A percentile compares a stretch with the other conserved stretches of the same genome.
These are phyloP conservation scores for Zymoseptoria tritici DNA, from an alignment of 2,329 filamentous ascomycete genomes.

Conservation along the genomic window DNA sequence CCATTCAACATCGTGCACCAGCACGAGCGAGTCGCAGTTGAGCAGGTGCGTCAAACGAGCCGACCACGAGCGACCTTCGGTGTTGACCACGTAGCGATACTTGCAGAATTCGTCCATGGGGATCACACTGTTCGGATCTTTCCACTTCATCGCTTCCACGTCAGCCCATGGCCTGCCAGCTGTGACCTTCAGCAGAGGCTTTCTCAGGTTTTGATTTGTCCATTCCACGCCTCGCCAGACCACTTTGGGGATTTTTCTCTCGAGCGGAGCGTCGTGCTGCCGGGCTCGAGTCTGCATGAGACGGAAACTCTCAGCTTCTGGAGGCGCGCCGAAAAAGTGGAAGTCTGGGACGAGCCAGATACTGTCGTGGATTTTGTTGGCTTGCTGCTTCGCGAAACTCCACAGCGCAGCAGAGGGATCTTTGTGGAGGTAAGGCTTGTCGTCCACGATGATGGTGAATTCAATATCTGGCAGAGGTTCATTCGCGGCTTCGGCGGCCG, in stretches of 20 bases:
- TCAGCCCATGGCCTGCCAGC: conserved; percentile 32
- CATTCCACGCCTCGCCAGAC: conserved; percentile 27
- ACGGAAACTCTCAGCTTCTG: conserved; percentile 15
- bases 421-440: conserved; percentile 9
- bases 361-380: conserved; percentile 15
- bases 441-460: conserved; percentile 16
- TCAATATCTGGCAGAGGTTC: conserved; percentile 17
- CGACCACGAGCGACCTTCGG: conserved; percentile 22
- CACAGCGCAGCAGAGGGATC: conserved; percentile 8
- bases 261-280: conserved; percentile 16
- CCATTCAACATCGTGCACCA: conserved; percentile 25
- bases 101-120: conserved; percentile 23
- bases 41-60: conserved; percentile 25
- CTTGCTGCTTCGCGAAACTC: conserved; percentile 11
- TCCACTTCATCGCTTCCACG: conserved; percentile 25
- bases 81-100: conserved; percentile 23
- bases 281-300: conserved; percentile 13
- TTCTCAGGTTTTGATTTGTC: conserved; percentile 21
- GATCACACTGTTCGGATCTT: conserved; percentile 14
- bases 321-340: conserved; percentile 16
- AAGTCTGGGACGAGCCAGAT: conserved; percentile 18
- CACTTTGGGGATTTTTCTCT: conserved; percentile 23
- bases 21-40: conserved; percentile 21
- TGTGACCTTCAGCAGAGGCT: conserved; percentile 26
- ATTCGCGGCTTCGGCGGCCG: conserved; percentile 12